Evolutionary conservation across 225 moss, liverwort and hornwort species (phyloP).

Genomic region (Polytrichum commune): DNA sequence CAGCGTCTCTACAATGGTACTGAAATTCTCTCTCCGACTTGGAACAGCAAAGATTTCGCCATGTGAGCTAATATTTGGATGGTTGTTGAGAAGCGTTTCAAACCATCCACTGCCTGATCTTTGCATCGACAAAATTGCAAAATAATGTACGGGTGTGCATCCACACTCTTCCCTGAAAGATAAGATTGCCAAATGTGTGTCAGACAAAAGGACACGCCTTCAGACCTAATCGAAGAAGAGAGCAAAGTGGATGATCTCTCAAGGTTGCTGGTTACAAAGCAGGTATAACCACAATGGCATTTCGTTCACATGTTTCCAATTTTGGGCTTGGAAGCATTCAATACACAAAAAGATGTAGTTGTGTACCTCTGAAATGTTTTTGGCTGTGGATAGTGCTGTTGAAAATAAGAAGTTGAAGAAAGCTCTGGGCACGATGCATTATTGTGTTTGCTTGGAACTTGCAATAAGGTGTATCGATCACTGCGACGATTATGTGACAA

Average conservation of each 20-base stretch:
- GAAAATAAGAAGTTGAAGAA: slow-evolving; percentile 11
- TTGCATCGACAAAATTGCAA: slow-evolving; percentile 67
- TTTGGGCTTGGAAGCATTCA: too few relatives aligned
- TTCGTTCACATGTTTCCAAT: not conserved
- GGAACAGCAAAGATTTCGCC: slow-evolving; percentile 54
- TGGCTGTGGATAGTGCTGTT: slow-evolving; percentile 43
- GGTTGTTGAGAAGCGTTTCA: slow-evolving; percentile 59
- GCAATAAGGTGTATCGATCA: slow-evolving; percentile 6
- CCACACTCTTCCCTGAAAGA: slow-evolving; percentile 51
- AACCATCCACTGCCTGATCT: slow-evolving; percentile 73
- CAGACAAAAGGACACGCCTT: not conserved
- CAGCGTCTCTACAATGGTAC: slow-evolving; percentile 42
- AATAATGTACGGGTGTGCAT: slow-evolving; percentile 58
- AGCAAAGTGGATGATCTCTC: too few relatives aligned
- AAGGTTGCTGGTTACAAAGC: not conserved
- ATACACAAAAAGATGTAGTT: not conserved
- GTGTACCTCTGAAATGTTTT: slow-evolving; percentile 36
- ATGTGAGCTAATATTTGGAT: slow-evolving; percentile 66
- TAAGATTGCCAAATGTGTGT: not conserved
- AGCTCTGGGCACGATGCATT: not conserved
- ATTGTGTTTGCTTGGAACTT: not conserved
- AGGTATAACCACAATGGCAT: not conserved
- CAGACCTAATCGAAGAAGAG: not conserved
- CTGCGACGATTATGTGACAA: slow-evolving; percentile 12
- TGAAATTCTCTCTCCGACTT: slow-evolving; percentile 41